Conservation (phyloP, 768 basidiomycete species). For the Boletus edulis region DNA sequence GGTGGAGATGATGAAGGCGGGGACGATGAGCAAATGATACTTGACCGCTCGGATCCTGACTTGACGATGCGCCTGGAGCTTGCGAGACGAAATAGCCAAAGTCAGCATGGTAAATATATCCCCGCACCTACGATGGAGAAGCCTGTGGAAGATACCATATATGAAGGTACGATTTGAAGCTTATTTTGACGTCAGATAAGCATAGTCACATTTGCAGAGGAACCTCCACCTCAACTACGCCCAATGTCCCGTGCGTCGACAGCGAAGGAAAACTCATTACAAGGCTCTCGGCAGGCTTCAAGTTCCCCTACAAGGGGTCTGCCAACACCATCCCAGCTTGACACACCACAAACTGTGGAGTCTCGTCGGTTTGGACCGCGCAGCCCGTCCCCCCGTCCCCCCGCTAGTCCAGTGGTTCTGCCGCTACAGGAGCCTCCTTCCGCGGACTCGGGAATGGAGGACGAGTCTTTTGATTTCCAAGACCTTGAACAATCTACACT, state of each 20-base stretch:
- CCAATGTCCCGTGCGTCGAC: conserved; percentile 54
- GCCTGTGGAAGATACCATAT: conserved; percentile 65
- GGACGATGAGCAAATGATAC: conserved; percentile 36
- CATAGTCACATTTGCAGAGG: conserved; percentile 41
- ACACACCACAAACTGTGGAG: conserved; percentile 50
- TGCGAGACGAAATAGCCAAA: conserved; percentile 81
- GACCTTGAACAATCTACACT: conserved; percentile 23
- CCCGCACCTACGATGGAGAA: conserved; percentile 41
- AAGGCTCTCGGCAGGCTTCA: conserved; percentile 48
- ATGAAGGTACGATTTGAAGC: conserved; percentile 56
- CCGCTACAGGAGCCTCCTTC: conserved; percentile 36
- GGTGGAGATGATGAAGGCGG: conserved; percentile 46
- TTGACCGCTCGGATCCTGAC: conserved; percentile 74
- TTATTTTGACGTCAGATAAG: conserved; percentile 3
- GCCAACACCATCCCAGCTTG: conserved; percentile 36
- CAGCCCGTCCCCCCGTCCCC: conserved; percentile 67
- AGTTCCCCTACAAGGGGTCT: conserved; percentile 35
- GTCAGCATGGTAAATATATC: conserved; percentile 54
- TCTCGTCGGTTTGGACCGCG: conserved; percentile 73
- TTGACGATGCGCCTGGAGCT: conserved; percentile 75
- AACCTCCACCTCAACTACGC: conserved; percentile 52
- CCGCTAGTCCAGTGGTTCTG: conserved; percentile 36
- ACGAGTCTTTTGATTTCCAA: conserved; percentile 36
- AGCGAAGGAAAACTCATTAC: conserved; percentile 39
- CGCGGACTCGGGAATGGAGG: conserved; percentile 44